Evolutionary conservation across 257 asterid species (phyloP).

Genomic region (Linderniella brevidens): DNA sequence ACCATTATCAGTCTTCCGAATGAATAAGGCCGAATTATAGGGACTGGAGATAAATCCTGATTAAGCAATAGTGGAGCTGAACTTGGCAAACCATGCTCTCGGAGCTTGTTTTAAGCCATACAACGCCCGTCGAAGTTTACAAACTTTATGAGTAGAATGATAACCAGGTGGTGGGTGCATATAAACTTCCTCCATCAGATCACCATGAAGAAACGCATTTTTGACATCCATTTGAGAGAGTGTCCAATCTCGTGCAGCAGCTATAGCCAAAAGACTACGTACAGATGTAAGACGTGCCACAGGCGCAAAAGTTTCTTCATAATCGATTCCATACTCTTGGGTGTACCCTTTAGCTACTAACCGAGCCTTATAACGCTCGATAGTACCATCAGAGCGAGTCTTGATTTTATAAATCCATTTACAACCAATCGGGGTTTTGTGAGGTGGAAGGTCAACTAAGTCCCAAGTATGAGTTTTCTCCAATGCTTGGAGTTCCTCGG

Average conservation of each 20-base stretch:
- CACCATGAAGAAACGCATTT: background rate
- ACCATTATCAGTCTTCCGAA: background rate
- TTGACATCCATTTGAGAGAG: background rate
- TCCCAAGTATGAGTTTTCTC: too few species aligned
- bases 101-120: slow-evolving; percentile 3
- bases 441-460: background rate
- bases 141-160: background rate
- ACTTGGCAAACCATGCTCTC: slow-evolving; percentile 1
- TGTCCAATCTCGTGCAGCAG: background rate
- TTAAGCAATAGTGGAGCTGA: background rate
- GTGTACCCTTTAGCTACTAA: background rate
- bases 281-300: background rate
- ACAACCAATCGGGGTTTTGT: background rate
- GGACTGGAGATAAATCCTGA: background rate
- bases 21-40: background rate
- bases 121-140: background rate
- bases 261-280: background rate
- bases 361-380: background rate
- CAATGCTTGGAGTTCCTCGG: background rate
- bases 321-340: background rate
- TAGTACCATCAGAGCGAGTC: background rate
- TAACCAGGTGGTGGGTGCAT: background rate
- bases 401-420: background rate
- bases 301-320: slow-evolving; percentile 1
- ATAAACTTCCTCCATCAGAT: background rate